Conservation (phyloP, 768 basidiomycete species). For the Chalciporus pseudorubinellus region DNA sequence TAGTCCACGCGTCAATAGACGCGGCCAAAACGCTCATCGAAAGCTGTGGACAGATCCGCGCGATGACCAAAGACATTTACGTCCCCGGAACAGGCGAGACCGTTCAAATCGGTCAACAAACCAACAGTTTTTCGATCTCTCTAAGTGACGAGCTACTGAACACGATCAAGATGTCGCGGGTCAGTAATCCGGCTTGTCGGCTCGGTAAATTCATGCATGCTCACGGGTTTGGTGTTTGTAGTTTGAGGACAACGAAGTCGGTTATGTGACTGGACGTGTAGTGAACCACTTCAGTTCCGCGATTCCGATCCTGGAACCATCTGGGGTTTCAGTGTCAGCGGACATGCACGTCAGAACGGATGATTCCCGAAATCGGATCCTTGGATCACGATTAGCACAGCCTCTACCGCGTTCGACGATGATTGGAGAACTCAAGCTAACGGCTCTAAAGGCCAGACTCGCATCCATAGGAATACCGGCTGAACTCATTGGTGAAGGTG, state of each 20-base stretch:
- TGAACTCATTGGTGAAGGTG: slow-evolving; percentile 96
- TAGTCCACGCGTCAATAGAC: slow-evolving; percentile 73
- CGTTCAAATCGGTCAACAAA: slow-evolving; percentile 92
- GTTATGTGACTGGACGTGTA: slow-evolving; percentile 87
- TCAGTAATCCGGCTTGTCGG: slow-evolving; percentile 41
- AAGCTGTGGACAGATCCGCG: slow-evolving; percentile 77
- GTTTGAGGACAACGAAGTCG: slow-evolving; percentile 99
- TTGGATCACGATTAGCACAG: slow-evolving; percentile 65
- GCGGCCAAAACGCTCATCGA: slow-evolving; percentile 74
- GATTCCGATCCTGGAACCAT: slow-evolving; percentile 83
- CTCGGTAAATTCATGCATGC: background rate
- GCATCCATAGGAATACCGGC: slow-evolving; percentile 76
- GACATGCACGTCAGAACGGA: slow-evolving; percentile 24
- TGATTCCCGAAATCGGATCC: slow-evolving; percentile 38
- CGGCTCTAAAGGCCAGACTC: slow-evolving; percentile 80
- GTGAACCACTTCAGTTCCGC: slow-evolving; percentile 81
- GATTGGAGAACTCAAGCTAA: slow-evolving; percentile 96
- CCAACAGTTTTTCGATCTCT: slow-evolving; percentile 90
- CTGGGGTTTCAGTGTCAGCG: slow-evolving; percentile 34
- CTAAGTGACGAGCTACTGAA: slow-evolving; percentile 86
- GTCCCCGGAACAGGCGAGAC: slow-evolving; percentile 74
- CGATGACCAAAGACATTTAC: slow-evolving; percentile 92
- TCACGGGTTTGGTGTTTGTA: slow-evolving; percentile 30
- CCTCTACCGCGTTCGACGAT: slow-evolving; percentile 86
- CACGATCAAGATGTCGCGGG: slow-evolving; percentile 81